Conservation (phyloP, 2,329 filamentous ascomycete species). For the Cercospora zeae-maydis region DNA sequence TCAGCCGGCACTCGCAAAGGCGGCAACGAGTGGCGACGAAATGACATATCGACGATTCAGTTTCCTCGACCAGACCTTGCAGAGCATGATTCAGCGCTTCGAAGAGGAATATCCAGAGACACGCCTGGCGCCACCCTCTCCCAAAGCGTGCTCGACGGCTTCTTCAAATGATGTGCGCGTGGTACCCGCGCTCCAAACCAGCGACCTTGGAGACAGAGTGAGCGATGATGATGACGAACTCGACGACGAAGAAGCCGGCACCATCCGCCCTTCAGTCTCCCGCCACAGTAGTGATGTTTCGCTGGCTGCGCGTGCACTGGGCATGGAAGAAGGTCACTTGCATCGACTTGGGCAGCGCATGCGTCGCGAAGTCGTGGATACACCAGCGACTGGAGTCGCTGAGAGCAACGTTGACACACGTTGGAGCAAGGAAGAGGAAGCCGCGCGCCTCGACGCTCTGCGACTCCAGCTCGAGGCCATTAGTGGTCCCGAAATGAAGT, state of each 20-base stretch:
- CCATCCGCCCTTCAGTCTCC: constrained; percentile 43
- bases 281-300: constrained; percentile 65
- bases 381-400: constrained; percentile 33
- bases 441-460: constrained; percentile 38
- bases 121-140: constrained; percentile 46
- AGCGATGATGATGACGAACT: constrained; percentile 33
- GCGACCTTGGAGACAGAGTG: constrained; percentile 26
- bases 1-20: constrained; percentile 77
- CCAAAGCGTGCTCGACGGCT: constrained; percentile 16
- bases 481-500: constrained; percentile 58
- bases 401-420: constrained; percentile 27
- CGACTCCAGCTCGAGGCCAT: constrained; percentile 51
- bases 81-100: constrained; percentile 90
- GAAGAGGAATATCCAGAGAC: constrained; percentile 96
- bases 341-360: constrained; percentile 66
- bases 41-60: constrained; percentile 74
- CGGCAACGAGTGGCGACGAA: constrained; percentile 66
- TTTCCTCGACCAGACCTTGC: constrained; percentile 83
- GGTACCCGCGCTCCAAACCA: constrained; percentile 16
- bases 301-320: constrained; percentile 61
- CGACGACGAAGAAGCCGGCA: constrained; percentile 36
- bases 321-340: constrained; percentile 66
- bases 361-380: constrained; percentile 59
- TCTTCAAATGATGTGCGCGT: constrained; percentile 20
- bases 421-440: constrained; percentile 33